A percentile compares a stretch with the other conserved stretches of the same genome.
Conservation (phyloP, 2,329 filamentous ascomycete genomes). For the Aspergillus sojae region DNA sequence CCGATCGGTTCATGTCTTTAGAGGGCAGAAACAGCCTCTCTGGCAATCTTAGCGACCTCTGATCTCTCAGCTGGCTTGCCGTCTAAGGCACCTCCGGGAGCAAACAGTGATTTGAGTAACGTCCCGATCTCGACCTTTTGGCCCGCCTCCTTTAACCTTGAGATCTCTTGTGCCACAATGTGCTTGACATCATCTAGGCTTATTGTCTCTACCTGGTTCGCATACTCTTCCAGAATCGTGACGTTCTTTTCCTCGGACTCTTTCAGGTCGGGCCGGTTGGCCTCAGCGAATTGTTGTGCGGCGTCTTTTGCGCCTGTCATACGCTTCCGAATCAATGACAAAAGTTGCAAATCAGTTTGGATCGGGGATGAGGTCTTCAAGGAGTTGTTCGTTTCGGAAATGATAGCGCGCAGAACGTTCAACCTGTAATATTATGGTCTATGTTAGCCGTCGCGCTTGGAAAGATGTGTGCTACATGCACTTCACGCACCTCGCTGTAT, state of each 20-base stretch:
- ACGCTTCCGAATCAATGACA: slow-evolving; percentile 51
- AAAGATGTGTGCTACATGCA: background rate
- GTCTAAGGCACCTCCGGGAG: slow-evolving; percentile 44
- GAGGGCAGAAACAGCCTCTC: slow-evolving; percentile 34
- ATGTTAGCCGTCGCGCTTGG: background rate
- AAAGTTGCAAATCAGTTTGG: slow-evolving; percentile 49
- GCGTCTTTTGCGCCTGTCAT: slow-evolving; percentile 41
- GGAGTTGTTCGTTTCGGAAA: slow-evolving; percentile 54
- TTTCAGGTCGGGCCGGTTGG: slow-evolving; percentile 47
- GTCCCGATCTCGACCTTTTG: slow-evolving; percentile 40
- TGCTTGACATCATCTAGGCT: slow-evolving; percentile 42
- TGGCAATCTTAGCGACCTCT: slow-evolving; percentile 45
- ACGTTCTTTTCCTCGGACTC: slow-evolving; percentile 50
- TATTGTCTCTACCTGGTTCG: slow-evolving; percentile 45
- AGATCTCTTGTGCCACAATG: slow-evolving; percentile 39
- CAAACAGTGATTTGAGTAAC: slow-evolving; percentile 48
- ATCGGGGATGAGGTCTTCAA: slow-evolving; percentile 50
- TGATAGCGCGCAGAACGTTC: slow-evolving; percentile 52
- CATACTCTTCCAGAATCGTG: slow-evolving; percentile 49
- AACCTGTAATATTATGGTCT: slow-evolving; percentile 33
- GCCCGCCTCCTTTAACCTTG: slow-evolving; percentile 37
- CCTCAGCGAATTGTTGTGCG: slow-evolving; percentile 44
- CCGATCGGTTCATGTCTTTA: slow-evolving; percentile 1
- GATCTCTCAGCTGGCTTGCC: slow-evolving; percentile 48
- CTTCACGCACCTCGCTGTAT: slow-evolving; percentile 43